phyloP scores from a whole-genome alignment of 2,329 filamentous ascomycete species.

The Esteya vermicola region DNA sequence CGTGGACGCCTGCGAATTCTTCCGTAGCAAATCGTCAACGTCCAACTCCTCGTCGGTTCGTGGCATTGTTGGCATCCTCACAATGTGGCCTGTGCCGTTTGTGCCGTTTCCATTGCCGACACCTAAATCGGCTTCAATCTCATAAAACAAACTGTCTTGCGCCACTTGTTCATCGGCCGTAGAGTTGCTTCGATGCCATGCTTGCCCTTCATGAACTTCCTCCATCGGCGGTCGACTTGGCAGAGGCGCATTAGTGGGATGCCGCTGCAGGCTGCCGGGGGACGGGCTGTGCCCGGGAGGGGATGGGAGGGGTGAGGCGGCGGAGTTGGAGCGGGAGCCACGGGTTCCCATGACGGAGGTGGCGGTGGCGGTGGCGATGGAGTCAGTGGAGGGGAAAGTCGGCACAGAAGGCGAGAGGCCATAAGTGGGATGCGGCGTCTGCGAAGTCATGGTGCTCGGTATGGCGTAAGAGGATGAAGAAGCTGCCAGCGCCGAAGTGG shows the following conservation, averaged over 20 bases:
- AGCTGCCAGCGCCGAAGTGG: neutral
- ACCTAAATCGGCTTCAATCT: conserved; percentile 41
- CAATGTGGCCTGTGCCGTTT: conserved; percentile 25
- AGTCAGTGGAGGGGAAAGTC: conserved; percentile 24
- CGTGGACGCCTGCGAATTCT: conserved; percentile 34
- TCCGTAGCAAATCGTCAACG: conserved; percentile 3
- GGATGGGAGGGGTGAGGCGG: conserved; percentile 31
- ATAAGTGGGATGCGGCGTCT: conserved; percentile 36
- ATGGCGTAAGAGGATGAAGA: conserved; percentile 10
- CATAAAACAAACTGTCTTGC: conserved; percentile 41
- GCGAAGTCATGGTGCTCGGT: conserved; percentile 18
- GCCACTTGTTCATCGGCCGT: conserved; percentile 23
- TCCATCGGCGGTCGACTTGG: conserved; percentile 35
- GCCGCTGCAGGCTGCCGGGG: conserved; percentile 34
- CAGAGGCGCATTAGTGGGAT: conserved; percentile 46
- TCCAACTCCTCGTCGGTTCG: neutral
- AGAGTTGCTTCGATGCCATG: conserved; percentile 22
- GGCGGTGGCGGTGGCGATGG: conserved; percentile 29
- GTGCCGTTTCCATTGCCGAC: conserved; percentile 30
- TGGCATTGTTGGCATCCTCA: neutral
- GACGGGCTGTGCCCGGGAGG: conserved; percentile 26
- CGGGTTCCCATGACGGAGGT: too few relatives aligned
- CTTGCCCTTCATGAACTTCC: conserved; percentile 25
- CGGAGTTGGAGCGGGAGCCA: conserved; percentile 33
- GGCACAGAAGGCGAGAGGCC: neutral